Evolutionary conservation across 2,329 filamentous ascomycete species (phyloP).

Genomic region (Cladosporium phlei): DNA sequence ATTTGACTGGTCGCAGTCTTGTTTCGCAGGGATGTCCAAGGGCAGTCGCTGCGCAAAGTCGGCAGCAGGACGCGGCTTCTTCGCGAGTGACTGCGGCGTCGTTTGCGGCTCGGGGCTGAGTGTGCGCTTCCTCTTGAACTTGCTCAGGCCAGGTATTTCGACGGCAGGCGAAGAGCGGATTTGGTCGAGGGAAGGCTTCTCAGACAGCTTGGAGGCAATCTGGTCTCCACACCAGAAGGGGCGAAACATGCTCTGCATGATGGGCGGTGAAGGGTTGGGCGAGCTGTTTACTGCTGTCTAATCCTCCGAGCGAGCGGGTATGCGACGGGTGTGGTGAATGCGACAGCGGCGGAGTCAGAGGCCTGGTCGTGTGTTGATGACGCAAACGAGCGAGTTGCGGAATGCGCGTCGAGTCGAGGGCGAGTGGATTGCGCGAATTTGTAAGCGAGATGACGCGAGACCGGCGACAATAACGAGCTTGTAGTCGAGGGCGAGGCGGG

Average conservation of each 20-base stretch:
- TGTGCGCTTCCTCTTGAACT: slow-evolving; percentile 56
- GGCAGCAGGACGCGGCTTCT: slow-evolving; percentile 6
- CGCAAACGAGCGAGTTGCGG: slow-evolving; percentile 1
- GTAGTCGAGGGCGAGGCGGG: neutral
- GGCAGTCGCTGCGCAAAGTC: slow-evolving; percentile 12
- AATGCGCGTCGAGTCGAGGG: slow-evolving; percentile 2
- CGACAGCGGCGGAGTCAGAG: slow-evolving; percentile 16
- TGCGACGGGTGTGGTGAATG: slow-evolving; percentile 18
- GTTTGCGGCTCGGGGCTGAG: slow-evolving; percentile 41
- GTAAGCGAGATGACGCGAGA: slow-evolving; percentile 7
- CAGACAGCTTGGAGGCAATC: slow-evolving; percentile 33
- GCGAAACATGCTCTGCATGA: slow-evolving; percentile 50
- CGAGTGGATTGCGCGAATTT: slow-evolving; percentile 3
- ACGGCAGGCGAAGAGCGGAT: slow-evolving; percentile 34
- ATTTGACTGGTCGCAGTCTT: slow-evolving; percentile 10
- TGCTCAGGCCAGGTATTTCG: slow-evolving; percentile 45
- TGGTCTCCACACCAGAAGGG: slow-evolving; percentile 44
- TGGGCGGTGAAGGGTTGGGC: slow-evolving; percentile 23
- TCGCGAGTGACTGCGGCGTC: slow-evolving; percentile 16
- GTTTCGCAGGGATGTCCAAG: slow-evolving; percentile 10
- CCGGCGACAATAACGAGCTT: neutral
- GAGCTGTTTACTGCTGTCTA: slow-evolving; percentile 18
- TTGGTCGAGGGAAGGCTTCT: slow-evolving; percentile 10
- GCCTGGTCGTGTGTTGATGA: neutral
- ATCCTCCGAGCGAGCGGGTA: slow-evolving; percentile 24